phyloP scores from a whole-genome alignment of 2,329 filamentous ascomycete genomes.

The Trichoderma sp. region DNA sequence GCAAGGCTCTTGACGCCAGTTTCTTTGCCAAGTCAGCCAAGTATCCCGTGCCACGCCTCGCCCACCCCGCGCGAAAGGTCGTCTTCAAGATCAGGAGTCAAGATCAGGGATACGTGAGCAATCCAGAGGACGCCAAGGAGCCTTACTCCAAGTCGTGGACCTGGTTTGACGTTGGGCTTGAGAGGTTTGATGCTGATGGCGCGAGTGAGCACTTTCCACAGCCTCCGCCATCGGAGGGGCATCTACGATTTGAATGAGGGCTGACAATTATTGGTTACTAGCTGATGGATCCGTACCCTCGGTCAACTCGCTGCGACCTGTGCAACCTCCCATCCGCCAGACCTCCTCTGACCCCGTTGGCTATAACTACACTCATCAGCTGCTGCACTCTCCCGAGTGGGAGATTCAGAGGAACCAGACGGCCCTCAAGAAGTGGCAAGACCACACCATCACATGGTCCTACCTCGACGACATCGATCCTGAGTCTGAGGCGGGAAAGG shows the following conservation, averaged over 20 bases:
- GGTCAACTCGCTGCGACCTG: slow-evolving; percentile 41
- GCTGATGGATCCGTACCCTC: slow-evolving; percentile 32
- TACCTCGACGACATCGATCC: slow-evolving; percentile 52
- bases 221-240: background rate
- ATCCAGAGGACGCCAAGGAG: background rate
- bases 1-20: slow-evolving; percentile 35
- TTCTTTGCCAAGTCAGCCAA: slow-evolving; percentile 43
- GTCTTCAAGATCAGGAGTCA: slow-evolving; percentile 60
- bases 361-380: slow-evolving; percentile 43
- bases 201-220: slow-evolving; percentile 7
- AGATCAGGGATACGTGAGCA: slow-evolving; percentile 61
- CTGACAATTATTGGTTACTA: background rate
- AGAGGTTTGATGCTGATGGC: slow-evolving; percentile 51
- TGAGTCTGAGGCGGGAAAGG: slow-evolving; percentile 45
- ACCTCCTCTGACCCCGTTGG: slow-evolving; percentile 30
- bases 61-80: slow-evolving; percentile 60
- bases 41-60: slow-evolving; percentile 46
- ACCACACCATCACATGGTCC: slow-evolving; percentile 57
- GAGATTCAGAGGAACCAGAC: slow-evolving; percentile 54
- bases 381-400: slow-evolving; percentile 42
- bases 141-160: slow-evolving; percentile 55
- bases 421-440: slow-evolving; percentile 40
- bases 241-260: background rate
- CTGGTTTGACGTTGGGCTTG: slow-evolving; percentile 66
- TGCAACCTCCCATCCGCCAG: slow-evolving; percentile 40